Evolutionary conservation across 768 basidiomycete genomes (phyloP).

Genomic region (Pisolithus tinctorius): DNA sequence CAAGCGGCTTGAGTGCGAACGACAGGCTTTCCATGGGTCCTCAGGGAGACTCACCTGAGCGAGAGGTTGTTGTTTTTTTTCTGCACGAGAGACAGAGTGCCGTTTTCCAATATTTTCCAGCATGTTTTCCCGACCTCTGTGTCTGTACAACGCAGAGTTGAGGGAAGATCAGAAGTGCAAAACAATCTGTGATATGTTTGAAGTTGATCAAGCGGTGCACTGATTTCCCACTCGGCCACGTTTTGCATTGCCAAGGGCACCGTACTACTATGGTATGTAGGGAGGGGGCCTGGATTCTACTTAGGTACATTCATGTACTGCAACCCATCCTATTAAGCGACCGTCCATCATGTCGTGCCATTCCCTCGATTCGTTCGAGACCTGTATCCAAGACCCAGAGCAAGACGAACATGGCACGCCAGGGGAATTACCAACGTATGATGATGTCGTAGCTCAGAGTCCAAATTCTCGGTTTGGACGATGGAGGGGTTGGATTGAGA

Average conservation of each 20-base stretch:
- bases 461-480: constrained; percentile 88
- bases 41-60: too few species aligned
- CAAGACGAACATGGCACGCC: constrained; percentile 33
- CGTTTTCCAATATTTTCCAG: too few species aligned
- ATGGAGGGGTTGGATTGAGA: constrained; percentile 87
- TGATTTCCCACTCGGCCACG: too few species aligned
- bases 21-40: too few species aligned
- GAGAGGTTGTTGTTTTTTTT: too few species aligned
- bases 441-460: constrained; percentile 67
- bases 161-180: too few species aligned
- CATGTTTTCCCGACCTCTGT: too few species aligned
- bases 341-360: not conserved
- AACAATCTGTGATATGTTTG: too few species aligned
- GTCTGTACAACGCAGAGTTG: too few species aligned
- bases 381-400: constrained; percentile 29
- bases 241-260: not conserved
- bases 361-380: constrained; percentile 14
- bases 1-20: too few species aligned
- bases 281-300: not conserved
- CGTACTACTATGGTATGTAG: not conserved
- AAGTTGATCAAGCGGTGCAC: too few species aligned
- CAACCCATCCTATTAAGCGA: not conserved
- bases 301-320: not conserved
- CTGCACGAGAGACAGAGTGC: too few species aligned
- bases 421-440: constrained; percentile 70